phyloP scores from a whole-genome alignment of 2,329 filamentous ascomycete genomes.

The Aspergillus transmontanensis region DNA sequence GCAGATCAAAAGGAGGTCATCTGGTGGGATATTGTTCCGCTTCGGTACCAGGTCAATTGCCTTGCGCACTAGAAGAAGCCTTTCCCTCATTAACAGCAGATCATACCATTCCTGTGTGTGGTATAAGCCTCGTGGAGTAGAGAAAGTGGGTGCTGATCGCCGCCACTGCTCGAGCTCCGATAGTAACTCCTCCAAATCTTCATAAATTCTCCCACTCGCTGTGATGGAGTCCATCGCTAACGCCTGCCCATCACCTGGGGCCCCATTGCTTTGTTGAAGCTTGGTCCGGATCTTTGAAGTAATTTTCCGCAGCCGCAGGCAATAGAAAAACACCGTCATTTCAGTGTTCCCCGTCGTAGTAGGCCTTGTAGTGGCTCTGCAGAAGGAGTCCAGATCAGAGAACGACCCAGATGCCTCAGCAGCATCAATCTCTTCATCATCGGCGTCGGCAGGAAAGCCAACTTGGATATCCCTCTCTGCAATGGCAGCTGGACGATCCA shows the following conservation, averaged over 20 bases:
- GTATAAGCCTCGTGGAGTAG: background rate
- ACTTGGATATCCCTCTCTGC: background rate
- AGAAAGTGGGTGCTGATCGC: background rate
- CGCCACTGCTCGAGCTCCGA: background rate
- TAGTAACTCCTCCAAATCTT: background rate
- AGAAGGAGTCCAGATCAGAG: background rate
- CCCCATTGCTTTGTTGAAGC: background rate
- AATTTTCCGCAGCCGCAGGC: background rate
- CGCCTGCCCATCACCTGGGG: background rate
- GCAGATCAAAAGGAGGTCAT: slow-evolving; percentile 36
- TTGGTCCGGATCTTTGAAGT: background rate
- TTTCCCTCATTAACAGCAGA: slow-evolving; percentile 45
- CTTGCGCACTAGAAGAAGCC: slow-evolving; percentile 43
- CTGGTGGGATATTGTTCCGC: slow-evolving; percentile 34
- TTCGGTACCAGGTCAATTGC: slow-evolving; percentile 46
- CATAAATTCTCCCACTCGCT: background rate
- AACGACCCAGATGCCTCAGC: background rate
- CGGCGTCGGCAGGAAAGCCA: background rate
- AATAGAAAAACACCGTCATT: background rate
- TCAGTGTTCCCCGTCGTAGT: background rate
- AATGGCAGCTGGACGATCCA: slow-evolving; percentile 46
- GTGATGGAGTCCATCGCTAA: background rate
- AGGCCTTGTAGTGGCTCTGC: background rate
- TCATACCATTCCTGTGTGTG: slow-evolving; percentile 19
- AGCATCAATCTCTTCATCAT: background rate